A percentile compares a stretch with the other conserved stretches of the same genome.
Evolutionary conservation across 805 yeast species (phyloP).

Genomic region (Wickerhamiella australiensis): DNA sequence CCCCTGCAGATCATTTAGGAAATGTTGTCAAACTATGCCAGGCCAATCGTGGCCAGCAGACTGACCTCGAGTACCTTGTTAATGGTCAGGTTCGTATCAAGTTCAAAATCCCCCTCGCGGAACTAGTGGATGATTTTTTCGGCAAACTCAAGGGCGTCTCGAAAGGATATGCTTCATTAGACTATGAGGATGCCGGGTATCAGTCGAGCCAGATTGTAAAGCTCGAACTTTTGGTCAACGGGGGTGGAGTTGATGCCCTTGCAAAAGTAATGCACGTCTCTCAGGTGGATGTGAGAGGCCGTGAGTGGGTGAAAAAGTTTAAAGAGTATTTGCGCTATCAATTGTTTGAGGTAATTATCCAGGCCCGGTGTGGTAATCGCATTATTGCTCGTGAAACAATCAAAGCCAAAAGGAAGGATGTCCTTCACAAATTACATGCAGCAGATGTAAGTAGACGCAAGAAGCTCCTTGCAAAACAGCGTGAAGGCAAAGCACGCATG

Average conservation of each 20-base stretch:
- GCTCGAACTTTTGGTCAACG: conserved; percentile 79
- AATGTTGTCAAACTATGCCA: conserved; percentile 78
- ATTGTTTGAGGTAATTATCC: conserved; percentile 84
- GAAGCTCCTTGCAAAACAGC: conserved; percentile 75
- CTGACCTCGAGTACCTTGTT: conserved; percentile 60
- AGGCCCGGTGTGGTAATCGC: conserved; percentile 70
- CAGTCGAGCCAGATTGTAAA: conserved; percentile 68
- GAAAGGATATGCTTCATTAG: conserved; percentile 85
- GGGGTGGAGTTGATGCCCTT: conserved; percentile 79
- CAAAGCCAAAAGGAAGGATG: conserved; percentile 88
- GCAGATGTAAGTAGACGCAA: conserved; percentile 84
- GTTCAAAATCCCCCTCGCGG: conserved; percentile 76
- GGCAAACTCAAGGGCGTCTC: conserved; percentile 85
- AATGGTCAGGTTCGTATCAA: conserved; percentile 73
- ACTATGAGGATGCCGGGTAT: conserved; percentile 90
- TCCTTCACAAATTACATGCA: conserved; percentile 85
- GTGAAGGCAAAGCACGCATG: conserved; percentile 84
- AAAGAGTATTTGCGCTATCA: conserved; percentile 71
- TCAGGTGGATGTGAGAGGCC: conserved; percentile 59
- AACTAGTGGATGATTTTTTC: conserved; percentile 87
- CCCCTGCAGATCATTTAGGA: conserved; percentile 84
- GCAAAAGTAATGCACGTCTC: conserved; percentile 81
- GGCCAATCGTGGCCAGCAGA: conserved; percentile 68
- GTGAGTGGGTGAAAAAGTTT: conserved; percentile 72
- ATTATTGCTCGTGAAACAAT: conserved; percentile 86